Base-by-base conservation (phyloP, 441 rosid species). In the Aquilaria agallochum region DNA sequence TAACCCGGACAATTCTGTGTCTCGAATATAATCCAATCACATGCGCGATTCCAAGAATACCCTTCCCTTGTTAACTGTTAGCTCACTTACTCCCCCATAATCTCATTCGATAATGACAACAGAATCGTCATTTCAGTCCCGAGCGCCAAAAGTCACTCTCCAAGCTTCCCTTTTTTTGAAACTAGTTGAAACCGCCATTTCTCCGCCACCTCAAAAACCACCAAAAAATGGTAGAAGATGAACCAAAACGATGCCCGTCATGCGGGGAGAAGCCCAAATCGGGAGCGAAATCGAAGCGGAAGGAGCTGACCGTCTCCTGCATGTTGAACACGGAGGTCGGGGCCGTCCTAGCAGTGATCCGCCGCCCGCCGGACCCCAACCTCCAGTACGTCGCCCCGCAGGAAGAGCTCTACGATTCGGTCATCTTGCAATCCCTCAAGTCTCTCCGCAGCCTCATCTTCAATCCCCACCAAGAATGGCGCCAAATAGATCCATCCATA, bases 321-420 rank as follows among this genome's bases (percentile, higher is more conserved):
- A 93, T 93, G 97, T 77, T 90, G 53, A 94, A 87, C 85, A 87
- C 98, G 0, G 98, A 88, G 68, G 89, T 94, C 1, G 92, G 95
- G 2, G 90, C 98, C 7, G 78, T 93, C 58, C 86, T 90, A 0
- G 95, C 96, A 0, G 91, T 88, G 34, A 73, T 93, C 31, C 83
- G 97, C 31, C 77, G 95, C 11, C 96, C 97, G 0, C 14, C 72
- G 0, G 79, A 78, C 57, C 71, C 77, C 3, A 10, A 77, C 13
- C 40, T 63, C 44, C 76, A 68, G 11, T 74, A 77, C 80, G 63
- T 84, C 42, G 62, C 81, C 31, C 58, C 82, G 0, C 88, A 84
- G 45, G 93, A 86, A 14, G 91, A 86, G 32, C 56, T 62, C 15
- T 62, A 55, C 55, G 96, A 93, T 67, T 60, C 89, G 57, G 63